Base-by-base conservation (phyloP, 768 basidiomycete species). In the Mycena belliarum region DNA sequence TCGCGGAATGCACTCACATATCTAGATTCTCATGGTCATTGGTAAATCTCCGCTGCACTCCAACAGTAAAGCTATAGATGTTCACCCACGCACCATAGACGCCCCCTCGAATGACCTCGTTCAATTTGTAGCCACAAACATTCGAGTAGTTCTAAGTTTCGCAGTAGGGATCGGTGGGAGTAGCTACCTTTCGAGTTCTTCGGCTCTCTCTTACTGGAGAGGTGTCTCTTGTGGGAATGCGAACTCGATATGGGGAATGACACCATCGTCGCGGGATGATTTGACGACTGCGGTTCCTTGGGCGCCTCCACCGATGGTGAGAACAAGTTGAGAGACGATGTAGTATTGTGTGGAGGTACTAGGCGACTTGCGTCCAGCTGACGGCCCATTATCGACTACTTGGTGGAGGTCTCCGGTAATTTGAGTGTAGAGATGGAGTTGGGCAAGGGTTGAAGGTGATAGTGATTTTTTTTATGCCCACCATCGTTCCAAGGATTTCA, bases 261-360 rank as follows among this genome's bases (percentile, higher is more conserved):
- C 59, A 11, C 73, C 68, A 9, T 67, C 66, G 16, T 24, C n/a
- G 25, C 28, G 32, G 2, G 55, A 37, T 6, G 41, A 42, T 4
- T 74, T 68, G 29, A 77, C 69, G 40, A 79, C 75, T 21, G 69
- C 69, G 42, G 69, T 61, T 18, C 79, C 79, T 53, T 80, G 79
- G 4, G 77, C 77, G 53, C 79, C 79, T 4, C 74, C 78, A 23
- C 79, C 78, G 37, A 80, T 73, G 38, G 79, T 75, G 41, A 78
- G 69, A 53, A 80, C 75, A 46, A 75, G 61, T 65, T 75, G 18
- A n/a, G 37, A 38, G 29, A 12, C 7, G 18, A 38, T 38, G 20
- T 38, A n/a, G 37, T 10, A 38, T 4, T n/a, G 18, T 5, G 37
- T 38, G 16, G 12, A 8, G n/a, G n/a, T n/a, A n/a, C n/a, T n/a